Conservation (phyloP, 306 rosid genomes). For the Carpinus fangiana region DNA sequence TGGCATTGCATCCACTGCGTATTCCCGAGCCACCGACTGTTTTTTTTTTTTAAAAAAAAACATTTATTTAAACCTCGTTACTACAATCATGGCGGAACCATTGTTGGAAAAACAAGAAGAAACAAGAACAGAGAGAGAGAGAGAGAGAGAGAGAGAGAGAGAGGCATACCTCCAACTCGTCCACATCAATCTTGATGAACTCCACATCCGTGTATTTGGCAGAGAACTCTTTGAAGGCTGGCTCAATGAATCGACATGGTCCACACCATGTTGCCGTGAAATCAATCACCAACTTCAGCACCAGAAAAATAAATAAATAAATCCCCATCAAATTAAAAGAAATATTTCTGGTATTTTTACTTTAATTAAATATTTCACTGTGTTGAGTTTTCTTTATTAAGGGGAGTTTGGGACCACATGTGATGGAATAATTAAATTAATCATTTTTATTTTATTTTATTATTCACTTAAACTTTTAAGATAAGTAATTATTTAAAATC, state of each 20-base stretch:
- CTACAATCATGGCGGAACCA: background rate
- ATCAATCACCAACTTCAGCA: constrained; percentile 69
- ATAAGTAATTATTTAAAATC: too few species aligned
- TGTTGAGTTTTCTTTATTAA: too few species aligned
- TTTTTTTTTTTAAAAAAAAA: background rate
- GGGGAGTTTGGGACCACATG: too few species aligned
- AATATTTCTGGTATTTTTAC: too few species aligned
- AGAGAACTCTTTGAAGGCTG: constrained; percentile 50
- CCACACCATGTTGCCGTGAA: constrained; percentile 86
- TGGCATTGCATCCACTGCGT: constrained; percentile 65
- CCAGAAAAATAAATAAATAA: background rate
- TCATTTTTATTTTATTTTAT: too few species aligned
- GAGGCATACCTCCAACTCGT: constrained; percentile 54
- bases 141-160: background rate
- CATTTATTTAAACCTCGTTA: background rate
- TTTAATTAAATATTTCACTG: too few species aligned
- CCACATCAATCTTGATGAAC: constrained; percentile 73
- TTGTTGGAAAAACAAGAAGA: background rate
- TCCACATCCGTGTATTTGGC: constrained; percentile 59
- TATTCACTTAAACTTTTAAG: too few species aligned
- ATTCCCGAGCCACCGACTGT: constrained; percentile 70
- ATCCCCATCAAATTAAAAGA: background rate
- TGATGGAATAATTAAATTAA: too few species aligned
- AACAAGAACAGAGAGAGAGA: background rate
- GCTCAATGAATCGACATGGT: constrained; percentile 75